These are phyloP conservation scores for Peronospora farinosa DNA, from an alignment of 352 stramenopile species.

Conservation along the genomic window DNA sequence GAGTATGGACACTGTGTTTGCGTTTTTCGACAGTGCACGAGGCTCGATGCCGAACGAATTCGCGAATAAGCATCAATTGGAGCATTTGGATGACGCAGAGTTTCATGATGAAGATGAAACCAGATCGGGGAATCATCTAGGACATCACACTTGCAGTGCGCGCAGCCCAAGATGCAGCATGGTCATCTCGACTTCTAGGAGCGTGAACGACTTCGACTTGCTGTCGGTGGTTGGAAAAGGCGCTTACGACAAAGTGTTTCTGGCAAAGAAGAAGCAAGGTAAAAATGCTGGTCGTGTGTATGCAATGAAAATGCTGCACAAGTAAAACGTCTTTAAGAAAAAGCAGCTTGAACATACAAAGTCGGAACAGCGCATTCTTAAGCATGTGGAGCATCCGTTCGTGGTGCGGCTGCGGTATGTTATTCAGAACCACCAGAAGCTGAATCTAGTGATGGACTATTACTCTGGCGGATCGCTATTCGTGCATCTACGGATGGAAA, in stretches of 20 bases:
- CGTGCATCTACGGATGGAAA: constrained; percentile 74
- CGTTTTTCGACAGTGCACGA: constrained; percentile 77
- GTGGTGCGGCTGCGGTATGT: constrained; percentile 83
- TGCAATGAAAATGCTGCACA: constrained; percentile 87
- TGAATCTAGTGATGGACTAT: constrained; percentile 89
- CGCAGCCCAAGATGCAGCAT: constrained; percentile 57
- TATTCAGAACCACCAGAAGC: constrained; percentile 85
- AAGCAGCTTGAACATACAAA: constrained; percentile 85
- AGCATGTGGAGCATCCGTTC: constrained; percentile 83
- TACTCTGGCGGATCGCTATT: constrained; percentile 83
- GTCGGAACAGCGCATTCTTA: constrained; percentile 85
- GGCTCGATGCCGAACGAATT: constrained; percentile 73
- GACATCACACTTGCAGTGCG: constrained; percentile 31
- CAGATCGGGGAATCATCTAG: constrained; percentile 15
- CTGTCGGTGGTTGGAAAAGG: constrained; percentile 83
- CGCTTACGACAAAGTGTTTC: constrained; percentile 82
- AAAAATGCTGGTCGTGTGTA: constrained; percentile 70
- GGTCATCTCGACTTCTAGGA: constrained; percentile 76
- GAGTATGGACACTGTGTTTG: constrained; percentile 81
- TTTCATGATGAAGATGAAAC: constrained; percentile 44
- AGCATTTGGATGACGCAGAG: constrained; percentile 71
- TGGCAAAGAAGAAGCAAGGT: constrained; percentile 73
- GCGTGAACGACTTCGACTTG: constrained; percentile 84
- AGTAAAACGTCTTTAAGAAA: constrained; percentile 82
- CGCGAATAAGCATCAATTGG: constrained; percentile 52